Conservation (phyloP, 768 basidiomycete species). For the Tricholomella constricta region DNA sequence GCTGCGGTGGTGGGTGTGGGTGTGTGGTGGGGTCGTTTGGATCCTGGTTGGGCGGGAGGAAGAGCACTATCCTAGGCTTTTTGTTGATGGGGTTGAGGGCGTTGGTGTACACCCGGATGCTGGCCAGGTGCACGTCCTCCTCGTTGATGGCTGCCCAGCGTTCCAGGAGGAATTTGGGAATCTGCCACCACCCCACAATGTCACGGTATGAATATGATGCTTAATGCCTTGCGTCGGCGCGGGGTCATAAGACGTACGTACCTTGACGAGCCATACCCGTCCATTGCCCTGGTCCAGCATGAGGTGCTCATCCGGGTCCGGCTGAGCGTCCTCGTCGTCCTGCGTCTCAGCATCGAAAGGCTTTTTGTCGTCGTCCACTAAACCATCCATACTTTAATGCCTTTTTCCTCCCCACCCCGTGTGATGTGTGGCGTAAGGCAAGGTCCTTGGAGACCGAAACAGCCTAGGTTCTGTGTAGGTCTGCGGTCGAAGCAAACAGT, state of each 20-base stretch:
- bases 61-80: constrained; percentile 65
- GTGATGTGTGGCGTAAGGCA: too few species aligned
- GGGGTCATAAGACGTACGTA: constrained; percentile 41
- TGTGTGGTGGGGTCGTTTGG: constrained; percentile 25
- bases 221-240: too few species aligned
- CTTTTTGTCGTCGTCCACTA: constrained; percentile 68
- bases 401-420: too few species aligned
- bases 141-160: constrained; percentile 77
- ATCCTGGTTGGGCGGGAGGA: constrained; percentile 62
- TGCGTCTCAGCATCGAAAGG: constrained; percentile 59
- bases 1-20: constrained; percentile 18
- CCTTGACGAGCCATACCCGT: constrained; percentile 86
- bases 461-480: too few species aligned
- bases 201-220: too few species aligned
- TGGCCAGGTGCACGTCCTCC: constrained; percentile 81
- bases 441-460: too few species aligned
- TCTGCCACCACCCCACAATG: constrained; percentile 56
- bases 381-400: constrained; percentile 12
- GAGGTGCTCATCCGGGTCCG: constrained; percentile 82
- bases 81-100: constrained; percentile 43
- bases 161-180: constrained; percentile 85
- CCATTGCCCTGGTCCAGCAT: constrained; percentile 76
- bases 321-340: constrained; percentile 58
- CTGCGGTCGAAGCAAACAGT: too few species aligned
- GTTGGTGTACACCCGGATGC: constrained; percentile 75